A percentile compares a stretch with the other conserved stretches of the same genome.
These are phyloP conservation scores for Thuidium tamariscinum DNA, from an alignment of 225 moss, liverwort and hornwort genomes.

Conservation along the genomic window DNA sequence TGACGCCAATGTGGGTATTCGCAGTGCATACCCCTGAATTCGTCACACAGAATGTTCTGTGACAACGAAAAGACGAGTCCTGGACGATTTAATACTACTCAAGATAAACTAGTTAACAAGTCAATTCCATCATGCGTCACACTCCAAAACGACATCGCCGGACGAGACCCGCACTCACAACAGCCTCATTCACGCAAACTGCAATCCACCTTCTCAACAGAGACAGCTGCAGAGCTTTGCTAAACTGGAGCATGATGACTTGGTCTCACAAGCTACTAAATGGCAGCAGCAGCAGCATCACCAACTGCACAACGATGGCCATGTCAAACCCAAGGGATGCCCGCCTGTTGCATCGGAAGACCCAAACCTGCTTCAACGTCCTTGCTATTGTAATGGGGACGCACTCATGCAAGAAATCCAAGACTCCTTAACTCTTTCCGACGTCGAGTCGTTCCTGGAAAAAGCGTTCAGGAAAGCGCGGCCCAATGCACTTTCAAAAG, in stretches of 20 bases:
- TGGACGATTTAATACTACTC: neutral
- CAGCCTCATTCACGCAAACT: neutral
- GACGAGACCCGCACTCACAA: neutral
- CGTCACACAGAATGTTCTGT: neutral
- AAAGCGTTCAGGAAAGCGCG: neutral
- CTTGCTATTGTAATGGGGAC: neutral
- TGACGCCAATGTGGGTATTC: neutral
- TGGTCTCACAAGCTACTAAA: neutral
- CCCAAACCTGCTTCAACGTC: neutral
- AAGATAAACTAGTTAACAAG: neutral
- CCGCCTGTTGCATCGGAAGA: neutral
- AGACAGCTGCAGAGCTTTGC: neutral
- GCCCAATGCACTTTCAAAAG: neutral
- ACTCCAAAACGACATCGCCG: neutral
- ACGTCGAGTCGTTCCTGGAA: neutral
- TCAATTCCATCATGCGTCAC: neutral
- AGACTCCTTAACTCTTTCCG: neutral
- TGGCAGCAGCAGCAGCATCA: neutral
- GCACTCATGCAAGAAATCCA: neutral
- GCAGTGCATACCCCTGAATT: neutral
- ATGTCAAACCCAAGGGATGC: neutral
- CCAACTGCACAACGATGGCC: no score
- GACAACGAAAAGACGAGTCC: neutral
- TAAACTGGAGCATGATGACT: neutral
- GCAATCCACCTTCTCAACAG: neutral